Evolutionary conservation across 768 basidiomycete species (phyloP), one percentile per base, ranked within the genome.

Genomic region (Cytidiella melzeri): DNA sequence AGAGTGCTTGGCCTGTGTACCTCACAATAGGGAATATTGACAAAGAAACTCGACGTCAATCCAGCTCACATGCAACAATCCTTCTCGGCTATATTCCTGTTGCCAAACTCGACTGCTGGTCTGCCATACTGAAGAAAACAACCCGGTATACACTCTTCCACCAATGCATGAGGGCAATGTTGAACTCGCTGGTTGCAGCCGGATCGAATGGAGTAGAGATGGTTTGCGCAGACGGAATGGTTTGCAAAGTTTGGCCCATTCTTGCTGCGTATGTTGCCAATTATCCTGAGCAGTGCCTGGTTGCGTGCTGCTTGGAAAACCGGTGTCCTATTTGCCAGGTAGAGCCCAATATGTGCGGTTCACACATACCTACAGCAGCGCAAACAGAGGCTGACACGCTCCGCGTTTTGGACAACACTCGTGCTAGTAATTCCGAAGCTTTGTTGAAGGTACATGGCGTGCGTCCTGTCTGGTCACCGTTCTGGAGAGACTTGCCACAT

Each of bases 1-100:
- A 75, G 49, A 44, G 54, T 20, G 69, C 70, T 7, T 75, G 68
- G 53, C 75, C 74, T 0, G 65, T 76, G 0, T 76, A 76, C 54
- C 47, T 73, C 0, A 69, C 71, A 1, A 59, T 73, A 23, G 72
- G 70, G 0, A 72, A 72, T 47, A 60, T 77, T 7, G n/a, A 63
- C 67, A 0, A 75, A 74, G 46, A 65, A 1, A 66, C 73, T 15
- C 55, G 68, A 0, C 56, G 64, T 0, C 57, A 73, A 47, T 69
- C 71, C 0, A 69, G 64, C 2, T 18, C 44, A 4, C 61, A 60
- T 11, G 69, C 68, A 0, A 60, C 53, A 18, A 55, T 72, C 1
- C 56, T 73, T 0, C 13, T 76, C 0, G 73, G 58, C 0, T 75
- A 74, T 47, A 60, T 74, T 1, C 65, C 71, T 0, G 61, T 67